phyloP scores from a whole-genome alignment of 306 rosid species.

The cucumber (Cucumis sativus) region DNA sequence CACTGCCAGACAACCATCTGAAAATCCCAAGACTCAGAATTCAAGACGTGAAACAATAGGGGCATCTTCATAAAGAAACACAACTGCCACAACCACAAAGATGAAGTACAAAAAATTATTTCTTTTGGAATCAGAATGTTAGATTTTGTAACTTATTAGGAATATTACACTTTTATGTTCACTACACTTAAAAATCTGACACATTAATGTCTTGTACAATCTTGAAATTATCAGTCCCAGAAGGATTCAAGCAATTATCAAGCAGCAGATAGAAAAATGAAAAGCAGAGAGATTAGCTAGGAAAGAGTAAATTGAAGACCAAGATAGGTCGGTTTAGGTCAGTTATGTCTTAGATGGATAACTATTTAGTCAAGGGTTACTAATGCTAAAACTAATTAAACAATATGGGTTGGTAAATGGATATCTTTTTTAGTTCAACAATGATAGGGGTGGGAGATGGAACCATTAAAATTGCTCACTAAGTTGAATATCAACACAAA shows the following conservation, averaged over 20 bases:
- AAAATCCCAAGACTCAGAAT: constrained; percentile 17
- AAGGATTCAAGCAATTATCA: background rate
- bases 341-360: background rate
- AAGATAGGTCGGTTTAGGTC: background rate
- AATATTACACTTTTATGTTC: background rate
- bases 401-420: background rate
- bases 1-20: constrained; percentile 78
- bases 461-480: no score
- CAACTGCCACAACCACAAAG: background rate
- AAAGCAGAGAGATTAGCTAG: background rate
- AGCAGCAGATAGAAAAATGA: background rate
- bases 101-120: background rate
- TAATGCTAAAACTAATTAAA: background rate
- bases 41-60: background rate
- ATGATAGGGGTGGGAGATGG: no score
- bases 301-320: background rate
- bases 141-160: background rate
- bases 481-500: background rate
- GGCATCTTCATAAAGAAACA: background rate
- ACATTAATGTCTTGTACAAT: background rate
- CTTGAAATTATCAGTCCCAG: background rate
- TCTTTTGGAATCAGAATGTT: background rate
- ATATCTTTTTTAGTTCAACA: background rate
- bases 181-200: background rate
- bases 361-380: background rate